These are phyloP conservation scores for Dioscorea cayenensis DNA, from an alignment of 116 monocot species.

Conservation along the genomic window DNA sequence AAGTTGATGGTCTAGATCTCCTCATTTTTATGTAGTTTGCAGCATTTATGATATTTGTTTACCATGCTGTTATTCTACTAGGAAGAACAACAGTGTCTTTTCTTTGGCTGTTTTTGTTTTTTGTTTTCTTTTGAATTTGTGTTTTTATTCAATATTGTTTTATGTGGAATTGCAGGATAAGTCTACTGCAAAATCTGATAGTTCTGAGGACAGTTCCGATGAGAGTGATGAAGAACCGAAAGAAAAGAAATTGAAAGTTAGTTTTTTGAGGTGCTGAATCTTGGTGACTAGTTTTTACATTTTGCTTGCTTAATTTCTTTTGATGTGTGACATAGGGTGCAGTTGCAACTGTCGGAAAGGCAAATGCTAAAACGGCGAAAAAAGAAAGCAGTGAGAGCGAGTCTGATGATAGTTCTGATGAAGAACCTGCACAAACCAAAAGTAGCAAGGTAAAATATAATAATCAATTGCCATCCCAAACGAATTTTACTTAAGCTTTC, in stretches of 20 bases:
- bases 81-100: too few relatives aligned
- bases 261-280: background rate
- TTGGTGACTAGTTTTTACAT: background rate
- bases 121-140: too few relatives aligned
- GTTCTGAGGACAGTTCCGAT: constrained; percentile 18
- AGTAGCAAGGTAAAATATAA: constrained; percentile 2
- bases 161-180: background rate
- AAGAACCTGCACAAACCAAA: constrained; percentile 13
- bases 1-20: too few relatives aligned
- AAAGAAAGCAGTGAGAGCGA: constrained; percentile 20
- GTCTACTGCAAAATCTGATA: constrained; percentile 3
- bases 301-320: background rate
- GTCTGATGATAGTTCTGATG: constrained; percentile 38
- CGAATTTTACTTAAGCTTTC: background rate
- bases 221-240: constrained; percentile 28
- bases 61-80: too few relatives aligned
- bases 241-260: constrained; percentile 8
- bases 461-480: background rate
- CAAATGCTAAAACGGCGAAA: constrained; percentile 8
- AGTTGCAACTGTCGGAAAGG: background rate
- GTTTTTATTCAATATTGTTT: background rate
- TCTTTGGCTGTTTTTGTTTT: too few relatives aligned
- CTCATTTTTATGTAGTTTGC: too few relatives aligned
- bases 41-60: too few relatives aligned
- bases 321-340: background rate